Base-by-base conservation (phyloP, 208 protist species). In the Kentomonas sorsogonicus region DNA sequence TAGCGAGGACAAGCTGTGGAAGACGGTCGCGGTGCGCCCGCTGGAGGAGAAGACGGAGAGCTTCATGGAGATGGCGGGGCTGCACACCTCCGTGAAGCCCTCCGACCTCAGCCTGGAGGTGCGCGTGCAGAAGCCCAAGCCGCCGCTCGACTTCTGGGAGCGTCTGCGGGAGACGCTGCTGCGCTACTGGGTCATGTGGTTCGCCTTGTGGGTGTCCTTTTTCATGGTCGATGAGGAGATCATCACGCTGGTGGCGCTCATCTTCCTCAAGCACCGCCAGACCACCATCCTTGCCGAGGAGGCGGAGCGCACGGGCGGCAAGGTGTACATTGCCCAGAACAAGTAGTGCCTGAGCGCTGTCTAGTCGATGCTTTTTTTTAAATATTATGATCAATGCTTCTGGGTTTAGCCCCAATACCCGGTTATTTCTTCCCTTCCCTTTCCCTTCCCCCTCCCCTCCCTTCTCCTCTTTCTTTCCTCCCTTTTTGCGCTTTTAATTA, bases 151-250 rank as follows among this genome's bases (percentile, higher is more conserved):
- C 23, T 93, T 75, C 70, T 90, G 85, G 75, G 89, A 95, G 53
- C 64, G 74, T 0, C 41, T 93, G 33, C 72, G 69, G 16, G 85
- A 95, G 22, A 80, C 59, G n/a, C 66, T 93, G 47, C 68, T 95
- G 63, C 82, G 76, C 9, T 89, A 89, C 67, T 95, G 85, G 83
- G 89, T 95, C 29, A 72, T 91, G 58, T 92, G 80, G 79, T 93
- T 95, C 41, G 68, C 89, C 0, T 30, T 86, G 33, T 95, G 89
- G 89, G 72, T 82, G 13, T 82, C 76, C 31, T 95, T 95, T 65
- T 95, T 86, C 52, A 89, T 91, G 75, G 85, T 95, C 0, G 89
- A 93, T 74, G 89, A 95, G 47, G 89, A 95, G 61, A 79, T 95
- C 23, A 82, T 95, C 43, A 90, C 89, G 1, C 47, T 95, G 22